Percentiles rank a stretch among this genome's conserved stretches.
These are phyloP conservation scores for Eutypa lata DNA, from an alignment of 2,329 filamentous ascomycete genomes.

Conservation along the genomic window DNA sequence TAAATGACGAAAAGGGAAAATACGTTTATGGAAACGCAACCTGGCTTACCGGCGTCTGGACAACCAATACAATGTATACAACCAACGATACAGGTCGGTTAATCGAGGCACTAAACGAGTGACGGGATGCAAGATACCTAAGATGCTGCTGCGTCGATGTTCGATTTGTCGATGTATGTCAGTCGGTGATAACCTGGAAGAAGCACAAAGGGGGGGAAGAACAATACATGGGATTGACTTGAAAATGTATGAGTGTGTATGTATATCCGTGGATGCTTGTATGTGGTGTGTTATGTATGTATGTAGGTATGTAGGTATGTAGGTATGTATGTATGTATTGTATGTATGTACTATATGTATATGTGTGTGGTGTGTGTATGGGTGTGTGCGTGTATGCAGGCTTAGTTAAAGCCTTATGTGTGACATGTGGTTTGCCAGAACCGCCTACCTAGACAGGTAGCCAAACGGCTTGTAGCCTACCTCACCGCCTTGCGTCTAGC, in stretches of 20 bases:
- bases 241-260: background rate
- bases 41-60: no score
- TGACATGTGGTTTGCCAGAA: slow-evolving; percentile 22
- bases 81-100: background rate
- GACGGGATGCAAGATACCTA: background rate
- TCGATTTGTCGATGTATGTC: no score
- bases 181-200: no score
- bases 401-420: slow-evolving; percentile 8
- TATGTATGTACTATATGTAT: background rate
- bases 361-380: background rate
- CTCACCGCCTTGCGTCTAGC: slow-evolving; percentile 33
- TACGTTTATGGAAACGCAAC: no score
- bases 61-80: background rate
- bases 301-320: background rate
- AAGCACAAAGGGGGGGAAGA: no score
- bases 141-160: background rate
- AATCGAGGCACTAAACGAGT: background rate
- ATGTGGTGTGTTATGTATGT: background rate
- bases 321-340: background rate
- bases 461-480: slow-evolving; percentile 35
- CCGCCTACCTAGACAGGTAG: slow-evolving; percentile 18
- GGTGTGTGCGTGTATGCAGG: slow-evolving; percentile 2
- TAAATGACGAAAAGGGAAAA: no score
- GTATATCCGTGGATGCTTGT: background rate
- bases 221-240: no score